Evolutionary conservation across 2,329 filamentous ascomycete genomes (phyloP).

Genomic region (Aphanocladium album): DNA sequence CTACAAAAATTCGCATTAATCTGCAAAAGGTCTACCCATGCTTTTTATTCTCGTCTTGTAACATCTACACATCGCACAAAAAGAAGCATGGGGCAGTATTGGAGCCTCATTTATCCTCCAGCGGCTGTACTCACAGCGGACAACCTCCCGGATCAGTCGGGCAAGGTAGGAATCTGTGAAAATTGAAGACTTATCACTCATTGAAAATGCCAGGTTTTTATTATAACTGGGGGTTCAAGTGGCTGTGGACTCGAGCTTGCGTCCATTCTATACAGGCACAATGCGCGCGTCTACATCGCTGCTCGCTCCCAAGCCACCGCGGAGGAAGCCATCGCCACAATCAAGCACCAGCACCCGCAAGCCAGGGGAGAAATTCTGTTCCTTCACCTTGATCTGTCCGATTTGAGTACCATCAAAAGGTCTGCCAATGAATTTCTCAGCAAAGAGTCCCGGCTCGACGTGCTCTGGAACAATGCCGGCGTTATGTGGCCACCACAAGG

Average conservation of each 20-base stretch:
- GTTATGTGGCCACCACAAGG: slow-evolving; percentile 31
- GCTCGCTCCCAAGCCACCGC: slow-evolving; percentile 37
- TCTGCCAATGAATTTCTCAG: slow-evolving; percentile 18
- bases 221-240: slow-evolving; percentile 35
- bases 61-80: not conserved
- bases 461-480: slow-evolving; percentile 33
- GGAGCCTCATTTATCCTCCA: slow-evolving; percentile 10
- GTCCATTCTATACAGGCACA: slow-evolving; percentile 43
- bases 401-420: slow-evolving; percentile 24
- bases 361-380: slow-evolving; percentile 32
- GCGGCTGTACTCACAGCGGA: slow-evolving; percentile 12
- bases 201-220: slow-evolving; percentile 32
- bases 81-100: not conserved
- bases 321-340: slow-evolving; percentile 32
- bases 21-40: too few relatives aligned
- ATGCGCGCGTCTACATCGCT: slow-evolving; percentile 46
- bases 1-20: too few relatives aligned
- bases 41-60: too few relatives aligned
- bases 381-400: slow-evolving; percentile 33
- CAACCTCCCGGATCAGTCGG: slow-evolving; percentile 13
- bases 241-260: slow-evolving; percentile 44
- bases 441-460: slow-evolving; percentile 24
- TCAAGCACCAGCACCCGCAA: slow-evolving; percentile 27
- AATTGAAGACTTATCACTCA: not conserved
- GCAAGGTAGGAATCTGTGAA: slow-evolving; percentile 7